Evolutionary conservation across 495 filamentous ascomycete genomes (phyloP).

Genomic region (Aspergillus mulundensis): DNA sequence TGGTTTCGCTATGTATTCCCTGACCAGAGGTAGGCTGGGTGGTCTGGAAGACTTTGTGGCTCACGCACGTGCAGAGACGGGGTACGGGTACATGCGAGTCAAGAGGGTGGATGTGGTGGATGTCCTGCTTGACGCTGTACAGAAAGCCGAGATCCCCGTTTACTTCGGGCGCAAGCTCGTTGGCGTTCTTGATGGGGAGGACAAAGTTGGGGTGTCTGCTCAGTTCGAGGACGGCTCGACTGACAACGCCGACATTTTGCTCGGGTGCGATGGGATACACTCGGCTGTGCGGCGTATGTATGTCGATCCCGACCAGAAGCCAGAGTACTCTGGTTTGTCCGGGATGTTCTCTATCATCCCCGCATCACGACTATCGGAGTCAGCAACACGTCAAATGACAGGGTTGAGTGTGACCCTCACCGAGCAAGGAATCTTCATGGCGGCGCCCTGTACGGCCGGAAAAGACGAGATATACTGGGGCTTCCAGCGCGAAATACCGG

Average conservation of each 20-base stretch:
- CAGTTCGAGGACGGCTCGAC: slow-evolving; percentile 27
- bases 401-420: slow-evolving; percentile 44
- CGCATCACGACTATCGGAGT: neutral
- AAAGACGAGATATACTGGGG: slow-evolving; percentile 29
- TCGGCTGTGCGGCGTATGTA: slow-evolving; percentile 31
- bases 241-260: slow-evolving; percentile 44
- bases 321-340: slow-evolving; percentile 30
- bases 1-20: slow-evolving; percentile 28
- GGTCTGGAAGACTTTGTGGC: slow-evolving; percentile 15
- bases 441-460: slow-evolving; percentile 29
- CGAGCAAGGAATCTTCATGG: slow-evolving; percentile 45
- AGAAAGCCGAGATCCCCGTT: slow-evolving; percentile 22
- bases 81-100: slow-evolving; percentile 35
- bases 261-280: slow-evolving; percentile 58
- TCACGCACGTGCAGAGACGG: slow-evolving; percentile 20
- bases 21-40: slow-evolving; percentile 23
- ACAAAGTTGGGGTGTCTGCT: slow-evolving; percentile 17
- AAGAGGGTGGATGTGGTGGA: slow-evolving; percentile 27
- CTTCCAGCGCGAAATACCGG: slow-evolving; percentile 20
- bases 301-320: slow-evolving; percentile 25
- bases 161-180: slow-evolving; percentile 20
- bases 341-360: slow-evolving; percentile 9
- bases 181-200: slow-evolving; percentile 13
- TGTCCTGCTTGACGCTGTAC: slow-evolving; percentile 22
- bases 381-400: neutral